Base-by-base conservation (phyloP, 495 filamentous ascomycete genomes). In the Symbiotaphrina buchneri region DNA sequence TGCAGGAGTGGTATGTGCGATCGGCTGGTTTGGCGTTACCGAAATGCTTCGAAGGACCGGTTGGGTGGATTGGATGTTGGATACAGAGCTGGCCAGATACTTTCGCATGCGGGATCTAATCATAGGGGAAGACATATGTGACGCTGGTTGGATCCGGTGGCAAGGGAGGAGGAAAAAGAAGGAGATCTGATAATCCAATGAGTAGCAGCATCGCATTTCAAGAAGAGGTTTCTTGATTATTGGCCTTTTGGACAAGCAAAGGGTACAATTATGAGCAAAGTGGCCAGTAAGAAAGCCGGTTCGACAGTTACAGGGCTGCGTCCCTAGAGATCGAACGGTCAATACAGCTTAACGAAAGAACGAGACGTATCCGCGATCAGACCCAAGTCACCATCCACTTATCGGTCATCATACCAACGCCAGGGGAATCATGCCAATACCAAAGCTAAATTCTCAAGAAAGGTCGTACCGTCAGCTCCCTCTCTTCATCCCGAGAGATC, bases 101-200 rank as follows among this genome's bases (percentile, higher is more conserved):
- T 50, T 79, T 18, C 53, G 84, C 36, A 44, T 87, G 16, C 58
- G 87, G 32, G 87, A 97, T 54, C 52, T 95, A 39, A 70, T 92
- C 18, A 63, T 93, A 15, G 71, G 74, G 55, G 84, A 94, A 52
- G 90, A 95, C 51, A 47, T 93, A 40, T 72, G 71, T 13, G 81
- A 92, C 52, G 71, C 82, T 26, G 87, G 87, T 16, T 95, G 87
- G 87, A 78, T 76, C 51, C 71, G 74, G 47, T 95, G 83, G 84
- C 71, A 82, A 53, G 55, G 54, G 27, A 61, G 54, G 48, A 57
- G 38, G 28, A 35, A 41, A 7, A 45, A 44, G 16, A 36, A 36
- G 17, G 39, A 37, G 30, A 33, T n/a, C 35, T 5, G 40, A 36
- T 19, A 35, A 37, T 6, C 44, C 48, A 30, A 37, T 33, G 2